Evolutionary conservation across 768 basidiomycete species (phyloP), one percentile per base, ranked within the genome.

Genomic region (Kondoa subrosea): DNA sequence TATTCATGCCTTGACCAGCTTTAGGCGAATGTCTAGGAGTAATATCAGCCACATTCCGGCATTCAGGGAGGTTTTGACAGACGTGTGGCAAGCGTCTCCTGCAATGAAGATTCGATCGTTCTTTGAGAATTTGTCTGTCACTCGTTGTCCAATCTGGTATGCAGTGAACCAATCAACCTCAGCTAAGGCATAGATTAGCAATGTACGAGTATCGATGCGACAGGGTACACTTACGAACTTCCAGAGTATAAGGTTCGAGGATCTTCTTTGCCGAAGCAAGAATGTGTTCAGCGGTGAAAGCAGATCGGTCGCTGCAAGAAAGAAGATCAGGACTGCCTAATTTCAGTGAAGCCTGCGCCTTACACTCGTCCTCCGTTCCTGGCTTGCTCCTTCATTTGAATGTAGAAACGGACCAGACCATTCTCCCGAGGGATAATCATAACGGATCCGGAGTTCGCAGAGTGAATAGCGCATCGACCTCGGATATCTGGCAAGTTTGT

Each of bases 401-500:
- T 82, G 74, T 88, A 89, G 2, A 88, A 72, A 61, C 87, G 81
- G 27, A 87, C 82, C 71, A 81, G 82, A 75, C 68, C 70, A 27
- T 34, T 63, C 64, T 74, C 75, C 34, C 87, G 81, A 0, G 87
- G 87, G 64, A 89, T 87, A 58, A 87, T 74, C 83, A 88, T 85
- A 67, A 85, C 83, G 0, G 85, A 83, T 0, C 86, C 69, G 17
- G 69, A 62, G 27, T 70, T 58, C 40, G 80, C 80, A 0, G 87
- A 87, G 75, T 88, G 87, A n/a, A 88, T 82, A 0, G 78, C 83
- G 62, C 79, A 79, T 70, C 79, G 81, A 67, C 84, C 84, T 21
- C 87, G 83, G 68, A 87, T 84, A 74, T 89, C 87, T 0, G 88
- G 88, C 69, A 88, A 87, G 73, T 88, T 79, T 1, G 87, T 87